Conservation (phyloP, 2,329 filamentous ascomycete genomes). For the Phaeosphaeriaceae sp. region DNA sequence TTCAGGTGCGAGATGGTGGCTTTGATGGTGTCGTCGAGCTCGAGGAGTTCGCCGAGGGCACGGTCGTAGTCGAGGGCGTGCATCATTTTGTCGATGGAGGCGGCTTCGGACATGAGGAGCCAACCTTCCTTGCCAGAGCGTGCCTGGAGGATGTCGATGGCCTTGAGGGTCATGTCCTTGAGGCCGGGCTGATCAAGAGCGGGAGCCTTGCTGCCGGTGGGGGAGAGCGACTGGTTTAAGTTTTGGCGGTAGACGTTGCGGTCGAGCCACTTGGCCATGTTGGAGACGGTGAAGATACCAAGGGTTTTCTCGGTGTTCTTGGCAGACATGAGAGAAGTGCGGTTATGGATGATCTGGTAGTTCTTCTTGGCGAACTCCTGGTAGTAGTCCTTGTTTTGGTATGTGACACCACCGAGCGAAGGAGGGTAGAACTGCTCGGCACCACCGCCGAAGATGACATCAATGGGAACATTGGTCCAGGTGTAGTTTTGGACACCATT, state of each 20-base stretch:
- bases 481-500: conserved; percentile 80
- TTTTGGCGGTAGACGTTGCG: conserved; percentile 79
- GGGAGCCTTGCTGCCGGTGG: conserved; percentile 66
- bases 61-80: conserved; percentile 84
- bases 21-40: conserved; percentile 82
- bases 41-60: conserved; percentile 81
- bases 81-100: conserved; percentile 90
- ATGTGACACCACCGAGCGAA: conserved; percentile 65
- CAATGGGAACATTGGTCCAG: conserved; percentile 75
- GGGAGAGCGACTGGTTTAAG: conserved; percentile 71
- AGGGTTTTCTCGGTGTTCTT: conserved; percentile 69
- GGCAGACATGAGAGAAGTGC: conserved; percentile 68
- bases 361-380: conserved; percentile 72
- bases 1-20: conserved; percentile 75
- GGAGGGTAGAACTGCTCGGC: conserved; percentile 75
- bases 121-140: conserved; percentile 73
- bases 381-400: conserved; percentile 74
- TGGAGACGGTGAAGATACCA: conserved; percentile 76
- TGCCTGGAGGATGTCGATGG: conserved; percentile 76
- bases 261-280: conserved; percentile 85
- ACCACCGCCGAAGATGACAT: conserved; percentile 83
- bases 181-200: conserved; percentile 80
- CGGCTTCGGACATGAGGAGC: conserved; percentile 88
- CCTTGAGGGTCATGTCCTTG: conserved; percentile 90
- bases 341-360: conserved; percentile 76